Percentiles rank a stretch among this genome's conserved stretches.
Conservation (phyloP, 257 asterid species). For the Leonotis leonurus region DNA sequence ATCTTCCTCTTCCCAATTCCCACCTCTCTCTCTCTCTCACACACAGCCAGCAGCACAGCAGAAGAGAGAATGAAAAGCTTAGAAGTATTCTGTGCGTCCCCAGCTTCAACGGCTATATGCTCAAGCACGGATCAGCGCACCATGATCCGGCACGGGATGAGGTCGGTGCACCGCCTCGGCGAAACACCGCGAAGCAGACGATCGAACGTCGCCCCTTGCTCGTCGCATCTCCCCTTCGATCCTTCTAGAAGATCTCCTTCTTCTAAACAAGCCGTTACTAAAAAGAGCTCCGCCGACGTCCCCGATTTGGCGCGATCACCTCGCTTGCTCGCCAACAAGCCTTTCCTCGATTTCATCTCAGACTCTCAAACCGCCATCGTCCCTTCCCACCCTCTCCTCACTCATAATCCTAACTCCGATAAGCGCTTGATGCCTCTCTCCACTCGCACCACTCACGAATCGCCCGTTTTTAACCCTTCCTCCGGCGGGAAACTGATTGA, state of each 20-base stretch:
- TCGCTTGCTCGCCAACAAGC: slow-evolving; percentile 39
- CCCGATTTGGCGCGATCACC: slow-evolving; percentile 32
- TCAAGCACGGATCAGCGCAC: slow-evolving; percentile 60
- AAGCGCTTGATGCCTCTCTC: slow-evolving; percentile 41
- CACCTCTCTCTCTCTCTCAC: not conserved
- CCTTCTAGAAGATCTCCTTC: slow-evolving; percentile 29
- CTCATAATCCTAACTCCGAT: not conserved
- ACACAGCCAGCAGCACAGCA: not conserved
- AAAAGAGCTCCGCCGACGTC: slow-evolving; percentile 63
- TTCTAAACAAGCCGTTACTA: slow-evolving; percentile 22
- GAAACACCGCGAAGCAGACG: slow-evolving; percentile 18
- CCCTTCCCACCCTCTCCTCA: slow-evolving; percentile 14
- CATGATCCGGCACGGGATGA: slow-evolving; percentile 37
- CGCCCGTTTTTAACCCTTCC: slow-evolving; percentile 32
- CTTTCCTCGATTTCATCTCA: slow-evolving; percentile 26
- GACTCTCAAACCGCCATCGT: slow-evolving; percentile 22
- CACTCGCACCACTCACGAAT: slow-evolving; percentile 29
- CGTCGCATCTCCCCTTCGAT: slow-evolving; percentile 52
- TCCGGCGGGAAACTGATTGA: slow-evolving; percentile 8
- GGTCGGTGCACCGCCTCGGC: slow-evolving; percentile 27
- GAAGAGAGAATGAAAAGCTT: slow-evolving; percentile 57
- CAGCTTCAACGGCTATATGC: slow-evolving; percentile 84
- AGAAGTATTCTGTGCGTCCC: slow-evolving; percentile 75
- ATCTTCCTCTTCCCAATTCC: slow-evolving; percentile 12
- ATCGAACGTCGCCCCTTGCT: slow-evolving; percentile 39